Evolutionary conservation across 2,329 filamentous ascomycete genomes (phyloP).

Genomic region (Hymenoscyphus occultus): DNA sequence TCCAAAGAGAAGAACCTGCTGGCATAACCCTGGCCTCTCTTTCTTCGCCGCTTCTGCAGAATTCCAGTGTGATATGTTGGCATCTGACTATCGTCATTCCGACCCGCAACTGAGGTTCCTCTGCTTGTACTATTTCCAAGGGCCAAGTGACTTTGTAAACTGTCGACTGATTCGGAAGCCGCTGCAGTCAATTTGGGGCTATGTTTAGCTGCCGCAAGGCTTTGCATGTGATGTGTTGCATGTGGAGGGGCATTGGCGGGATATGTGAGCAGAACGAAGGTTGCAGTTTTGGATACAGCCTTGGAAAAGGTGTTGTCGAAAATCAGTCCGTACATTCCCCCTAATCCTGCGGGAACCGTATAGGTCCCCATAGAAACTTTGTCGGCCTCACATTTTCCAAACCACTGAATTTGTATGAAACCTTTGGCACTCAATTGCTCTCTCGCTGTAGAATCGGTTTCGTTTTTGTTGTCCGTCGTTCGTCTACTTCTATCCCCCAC

Average conservation of each 20-base stretch:
- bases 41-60: constrained; percentile 84
- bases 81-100: constrained; percentile 47
- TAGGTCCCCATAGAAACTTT: constrained; percentile 89
- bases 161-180: constrained; percentile 57
- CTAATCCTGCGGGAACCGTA: constrained; percentile 70
- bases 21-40: constrained; percentile 91
- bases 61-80: constrained; percentile 75
- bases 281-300: constrained; percentile 88
- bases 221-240: constrained; percentile 66
- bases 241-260: constrained; percentile 78
- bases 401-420: constrained; percentile 74
- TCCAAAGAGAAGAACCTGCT: constrained; percentile 94
- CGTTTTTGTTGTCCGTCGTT: constrained; percentile 49
- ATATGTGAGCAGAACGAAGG: constrained; percentile 91
- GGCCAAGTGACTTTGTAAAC: constrained; percentile 51
- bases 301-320: constrained; percentile 99
- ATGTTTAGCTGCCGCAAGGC: constrained; percentile 45
- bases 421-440: constrained; percentile 64
- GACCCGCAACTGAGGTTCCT: constrained; percentile 50
- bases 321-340: constrained; percentile 92
- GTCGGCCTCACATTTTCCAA: constrained; percentile 94
- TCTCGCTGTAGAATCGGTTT: constrained; percentile 54
- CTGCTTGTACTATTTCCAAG: constrained; percentile 35
- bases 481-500: constrained; percentile 31
- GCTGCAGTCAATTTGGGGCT: constrained; percentile 46